Percentiles rank a stretch among this genome's conserved stretches.
Evolutionary conservation across 2,329 filamentous ascomycete species (phyloP).

Genomic region (Ophiostoma tasmaniense): DNA sequence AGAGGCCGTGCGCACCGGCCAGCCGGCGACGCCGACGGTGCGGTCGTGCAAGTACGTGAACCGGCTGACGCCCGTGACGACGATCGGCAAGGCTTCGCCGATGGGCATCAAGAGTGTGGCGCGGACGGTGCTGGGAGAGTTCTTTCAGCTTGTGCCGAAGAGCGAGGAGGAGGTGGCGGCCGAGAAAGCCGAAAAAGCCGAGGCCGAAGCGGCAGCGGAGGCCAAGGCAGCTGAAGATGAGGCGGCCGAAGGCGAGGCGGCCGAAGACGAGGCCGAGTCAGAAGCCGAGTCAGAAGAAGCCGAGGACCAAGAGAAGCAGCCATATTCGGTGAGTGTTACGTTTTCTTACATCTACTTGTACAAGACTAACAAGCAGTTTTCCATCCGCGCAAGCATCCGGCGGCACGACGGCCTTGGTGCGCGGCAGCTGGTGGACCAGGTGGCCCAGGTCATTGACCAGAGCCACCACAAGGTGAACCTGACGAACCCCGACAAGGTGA

Average conservation of each 20-base stretch:
- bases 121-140: conserved; percentile 49
- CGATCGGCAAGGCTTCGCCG: conserved; percentile 57
- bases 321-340: conserved; percentile 34
- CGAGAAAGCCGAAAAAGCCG: neutral
- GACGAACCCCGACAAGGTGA: conserved; percentile 66
- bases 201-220: neutral
- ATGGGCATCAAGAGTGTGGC: conserved; percentile 57
- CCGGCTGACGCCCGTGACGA: conserved; percentile 43
- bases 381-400: conserved; percentile 71
- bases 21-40: neutral
- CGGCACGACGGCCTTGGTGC: conserved; percentile 63
- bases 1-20: conserved; percentile 1
- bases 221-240: neutral
- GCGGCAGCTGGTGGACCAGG: conserved; percentile 59
- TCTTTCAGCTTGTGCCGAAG: conserved; percentile 45
- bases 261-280: neutral
- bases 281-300: neutral
- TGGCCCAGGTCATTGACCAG: conserved; percentile 55
- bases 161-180: conserved; percentile 15
- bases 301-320: conserved; percentile 17
- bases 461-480: conserved; percentile 67
- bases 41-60: conserved; percentile 45
- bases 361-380: conserved; percentile 51
- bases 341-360: neutral
- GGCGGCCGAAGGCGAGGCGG: neutral